Conservation (phyloP, 2,329 filamentous ascomycete genomes). For the Xylariaceae sp. region DNA sequence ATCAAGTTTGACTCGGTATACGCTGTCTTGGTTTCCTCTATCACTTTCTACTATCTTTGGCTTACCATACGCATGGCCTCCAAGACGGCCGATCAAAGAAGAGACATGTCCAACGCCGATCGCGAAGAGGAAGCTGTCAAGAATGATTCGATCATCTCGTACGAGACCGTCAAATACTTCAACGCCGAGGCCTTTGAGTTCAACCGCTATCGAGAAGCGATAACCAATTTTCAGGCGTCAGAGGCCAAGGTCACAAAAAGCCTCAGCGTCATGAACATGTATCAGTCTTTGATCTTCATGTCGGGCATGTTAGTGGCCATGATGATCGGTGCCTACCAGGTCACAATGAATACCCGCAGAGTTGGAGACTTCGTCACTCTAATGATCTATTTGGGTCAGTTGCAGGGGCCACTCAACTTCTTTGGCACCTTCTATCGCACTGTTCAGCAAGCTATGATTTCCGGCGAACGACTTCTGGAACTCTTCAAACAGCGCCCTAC, state of each 20-base stretch:
- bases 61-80: constrained; percentile 95
- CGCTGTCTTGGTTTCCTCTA: constrained; percentile 80
- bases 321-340: constrained; percentile 73
- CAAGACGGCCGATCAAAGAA: constrained; percentile 83
- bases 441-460: constrained; percentile 96
- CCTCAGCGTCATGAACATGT: constrained; percentile 75
- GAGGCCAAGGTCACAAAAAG: constrained; percentile 75
- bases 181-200: constrained; percentile 81
- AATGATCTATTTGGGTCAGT: constrained; percentile 73
- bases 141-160: constrained; percentile 98
- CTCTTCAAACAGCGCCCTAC: constrained; percentile 95
- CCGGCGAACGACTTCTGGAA: constrained; percentile 89
- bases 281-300: constrained; percentile 77
- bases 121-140: constrained; percentile 96
- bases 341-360: constrained; percentile 59
- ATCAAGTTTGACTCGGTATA: constrained; percentile 82
- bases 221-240: constrained; percentile 66
- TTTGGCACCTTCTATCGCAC: constrained; percentile 95
- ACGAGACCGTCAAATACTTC: constrained; percentile 92
- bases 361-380: constrained; percentile 71
- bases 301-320: constrained; percentile 67
- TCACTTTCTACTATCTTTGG: constrained; percentile 95
- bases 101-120: constrained; percentile 92
- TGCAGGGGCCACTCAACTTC: constrained; percentile 78
- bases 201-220: constrained; percentile 65